phyloP scores from a whole-genome alignment of 1,284 basidiomycete genomes.

The Cryptococcus sp. region DNA sequence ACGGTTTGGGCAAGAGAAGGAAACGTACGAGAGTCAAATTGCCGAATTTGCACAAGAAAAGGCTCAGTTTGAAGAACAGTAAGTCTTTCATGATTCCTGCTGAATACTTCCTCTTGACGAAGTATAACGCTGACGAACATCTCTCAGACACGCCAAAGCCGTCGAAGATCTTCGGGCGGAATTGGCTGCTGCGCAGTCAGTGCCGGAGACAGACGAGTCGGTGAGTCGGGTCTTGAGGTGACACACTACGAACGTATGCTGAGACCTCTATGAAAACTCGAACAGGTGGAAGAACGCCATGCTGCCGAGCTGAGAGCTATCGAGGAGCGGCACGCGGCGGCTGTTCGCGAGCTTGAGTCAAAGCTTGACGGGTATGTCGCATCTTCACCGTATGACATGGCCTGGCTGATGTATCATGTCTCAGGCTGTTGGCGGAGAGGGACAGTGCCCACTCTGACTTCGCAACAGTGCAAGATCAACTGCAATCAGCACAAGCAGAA shows the following conservation, averaged over 20 bases:
- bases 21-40: constrained; percentile 24
- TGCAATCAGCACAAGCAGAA: constrained; percentile 1
- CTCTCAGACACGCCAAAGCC: constrained; percentile 16
- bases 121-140: background rate
- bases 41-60: constrained; percentile 25
- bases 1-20: constrained; percentile 20
- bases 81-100: constrained; percentile 5
- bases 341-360: constrained; percentile 12
- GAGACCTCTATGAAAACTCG: constrained; percentile 6
- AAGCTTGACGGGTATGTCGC: constrained; percentile 21
- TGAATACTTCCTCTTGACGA: background rate
- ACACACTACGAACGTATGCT: background rate
- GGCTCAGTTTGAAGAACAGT: constrained; percentile 33
- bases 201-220: too few species aligned
- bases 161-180: constrained; percentile 15
- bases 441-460: background rate
- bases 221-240: too few species aligned
- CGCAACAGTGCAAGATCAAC: background rate
- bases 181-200: constrained; percentile 4
- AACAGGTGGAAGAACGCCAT: constrained; percentile 18
- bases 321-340: constrained; percentile 11
- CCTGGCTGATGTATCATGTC: background rate
- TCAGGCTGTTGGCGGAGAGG: too few species aligned
- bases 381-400: background rate
- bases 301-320: constrained; percentile 16